Evolutionary conservation across 768 basidiomycete species (phyloP).

Genomic region (Suillus weaverae): DNA sequence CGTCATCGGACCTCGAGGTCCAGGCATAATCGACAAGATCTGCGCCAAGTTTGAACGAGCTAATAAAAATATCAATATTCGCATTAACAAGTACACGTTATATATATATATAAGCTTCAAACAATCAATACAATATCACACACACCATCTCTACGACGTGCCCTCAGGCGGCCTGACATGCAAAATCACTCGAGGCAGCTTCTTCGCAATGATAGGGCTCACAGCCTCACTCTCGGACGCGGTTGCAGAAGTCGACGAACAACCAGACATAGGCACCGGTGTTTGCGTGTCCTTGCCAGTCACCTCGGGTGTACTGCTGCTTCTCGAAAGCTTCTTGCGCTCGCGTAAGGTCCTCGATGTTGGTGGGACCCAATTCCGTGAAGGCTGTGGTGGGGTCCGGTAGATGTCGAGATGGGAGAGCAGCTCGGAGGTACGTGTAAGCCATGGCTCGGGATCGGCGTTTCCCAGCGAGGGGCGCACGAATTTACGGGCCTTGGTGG

Average conservation of each 20-base stretch:
- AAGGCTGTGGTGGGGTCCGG: constrained; percentile 7
- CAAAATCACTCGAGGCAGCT: constrained; percentile 54
- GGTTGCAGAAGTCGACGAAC: background rate
- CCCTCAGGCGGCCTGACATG: constrained; percentile 47
- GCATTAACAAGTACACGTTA: background rate
- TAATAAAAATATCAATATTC: background rate
- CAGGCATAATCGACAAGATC: background rate
- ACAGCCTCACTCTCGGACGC: background rate
- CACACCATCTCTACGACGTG: constrained; percentile 1
- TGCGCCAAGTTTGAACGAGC: background rate
- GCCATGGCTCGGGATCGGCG: constrained; percentile 49
- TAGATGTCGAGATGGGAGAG: constrained; percentile 17
- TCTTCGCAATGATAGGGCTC: constrained; percentile 33
- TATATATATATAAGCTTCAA: background rate
- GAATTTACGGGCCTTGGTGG: constrained; percentile 58
- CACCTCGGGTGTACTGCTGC: constrained; percentile 11
- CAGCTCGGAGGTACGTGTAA: constrained; percentile 48
- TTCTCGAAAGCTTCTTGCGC: constrained; percentile 34
- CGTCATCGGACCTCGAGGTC: background rate
- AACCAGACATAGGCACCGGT: constrained; percentile 9
- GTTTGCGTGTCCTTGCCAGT: constrained; percentile 14
- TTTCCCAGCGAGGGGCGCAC: constrained; percentile 38
- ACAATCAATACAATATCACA: background rate
- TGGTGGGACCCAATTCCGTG: constrained; percentile 26
- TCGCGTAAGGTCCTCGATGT: constrained; percentile 53